Evolutionary conservation across 2,329 filamentous ascomycete species (phyloP).

Genomic region (Exophiala lecanii-corni): DNA sequence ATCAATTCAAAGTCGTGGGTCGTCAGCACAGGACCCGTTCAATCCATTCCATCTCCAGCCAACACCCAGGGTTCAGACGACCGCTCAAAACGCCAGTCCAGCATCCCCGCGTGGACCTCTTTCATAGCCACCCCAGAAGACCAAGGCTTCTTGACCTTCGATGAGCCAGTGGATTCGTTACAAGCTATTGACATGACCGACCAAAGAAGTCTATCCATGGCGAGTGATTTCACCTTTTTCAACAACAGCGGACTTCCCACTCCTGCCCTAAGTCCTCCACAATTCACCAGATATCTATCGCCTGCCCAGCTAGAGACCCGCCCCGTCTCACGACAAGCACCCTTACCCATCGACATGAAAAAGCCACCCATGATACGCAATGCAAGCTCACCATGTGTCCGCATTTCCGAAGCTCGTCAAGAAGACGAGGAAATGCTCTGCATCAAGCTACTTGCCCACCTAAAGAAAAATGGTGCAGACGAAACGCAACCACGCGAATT

Average conservation of each 20-base stretch:
- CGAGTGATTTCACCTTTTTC: constrained; percentile 21
- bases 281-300: constrained; percentile 21
- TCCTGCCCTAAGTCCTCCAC: constrained; percentile 23
- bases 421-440: constrained; percentile 26
- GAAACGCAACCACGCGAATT: constrained; percentile 12
- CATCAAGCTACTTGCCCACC: constrained; percentile 25
- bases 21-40: constrained; percentile 14
- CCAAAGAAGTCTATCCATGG: constrained; percentile 19
- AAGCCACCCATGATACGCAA: neutral
- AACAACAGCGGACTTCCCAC: constrained; percentile 22
- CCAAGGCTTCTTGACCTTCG: constrained; percentile 17
- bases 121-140: constrained; percentile 16
- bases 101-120: constrained; percentile 16
- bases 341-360: constrained; percentile 1
- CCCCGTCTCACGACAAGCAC: constrained; percentile 14
- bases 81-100: constrained; percentile 12
- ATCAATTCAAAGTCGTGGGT: constrained; percentile 19
- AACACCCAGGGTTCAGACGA: constrained; percentile 20
- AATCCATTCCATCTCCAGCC: constrained; percentile 24
- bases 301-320: constrained; percentile 19
- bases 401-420: neutral
- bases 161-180: constrained; percentile 17
- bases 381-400: neutral
- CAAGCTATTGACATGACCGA: constrained; percentile 21
- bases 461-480: constrained; percentile 21